phyloP scores from a whole-genome alignment of 2,329 filamentous ascomycete genomes.

The Orbilia oligospora region DNA sequence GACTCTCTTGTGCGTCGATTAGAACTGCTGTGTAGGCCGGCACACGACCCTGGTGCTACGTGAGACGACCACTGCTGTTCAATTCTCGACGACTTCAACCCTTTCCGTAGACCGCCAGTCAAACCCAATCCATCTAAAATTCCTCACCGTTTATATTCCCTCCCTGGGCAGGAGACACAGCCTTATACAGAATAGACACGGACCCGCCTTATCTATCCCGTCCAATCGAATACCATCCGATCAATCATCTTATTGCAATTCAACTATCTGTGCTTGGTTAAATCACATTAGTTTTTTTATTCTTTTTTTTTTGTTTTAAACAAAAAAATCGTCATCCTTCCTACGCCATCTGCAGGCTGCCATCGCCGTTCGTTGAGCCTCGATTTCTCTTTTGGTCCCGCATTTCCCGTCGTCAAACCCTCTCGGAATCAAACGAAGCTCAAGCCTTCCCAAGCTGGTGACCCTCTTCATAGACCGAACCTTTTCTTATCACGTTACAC shows the following conservation, averaged over 20 bases:
- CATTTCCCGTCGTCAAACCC: slow-evolving; percentile 23
- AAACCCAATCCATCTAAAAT: slow-evolving; percentile 9
- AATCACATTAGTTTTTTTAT: background rate
- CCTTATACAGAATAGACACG: slow-evolving; percentile 33
- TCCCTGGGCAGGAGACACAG: slow-evolving; percentile 43
- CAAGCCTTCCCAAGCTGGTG: slow-evolving; percentile 51
- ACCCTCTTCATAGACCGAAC: slow-evolving; percentile 10
- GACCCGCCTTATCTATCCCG: slow-evolving; percentile 22
- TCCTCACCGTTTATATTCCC: slow-evolving; percentile 30
- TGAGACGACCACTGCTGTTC: slow-evolving; percentile 25
- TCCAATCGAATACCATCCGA: background rate
- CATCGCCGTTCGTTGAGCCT: slow-evolving; percentile 44
- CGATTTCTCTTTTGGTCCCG: slow-evolving; percentile 41
- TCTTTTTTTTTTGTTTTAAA: too few species aligned
- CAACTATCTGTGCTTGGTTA: slow-evolving; percentile 8
- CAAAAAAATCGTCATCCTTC: background rate
- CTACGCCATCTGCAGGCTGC: slow-evolving; percentile 36
- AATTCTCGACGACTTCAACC: background rate
- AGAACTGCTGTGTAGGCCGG: background rate
- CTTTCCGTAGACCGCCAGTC: background rate
- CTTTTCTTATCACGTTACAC: slow-evolving; percentile 42
- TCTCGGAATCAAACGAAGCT: slow-evolving; percentile 12
- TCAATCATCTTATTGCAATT: background rate
- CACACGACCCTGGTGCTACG: slow-evolving; percentile 55
- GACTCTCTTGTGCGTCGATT: slow-evolving; percentile 5